Evolutionary conservation across 106 monocot species (phyloP), one percentile per base, ranked within the genome.

Genomic region (Dendrobium officinale): DNA sequence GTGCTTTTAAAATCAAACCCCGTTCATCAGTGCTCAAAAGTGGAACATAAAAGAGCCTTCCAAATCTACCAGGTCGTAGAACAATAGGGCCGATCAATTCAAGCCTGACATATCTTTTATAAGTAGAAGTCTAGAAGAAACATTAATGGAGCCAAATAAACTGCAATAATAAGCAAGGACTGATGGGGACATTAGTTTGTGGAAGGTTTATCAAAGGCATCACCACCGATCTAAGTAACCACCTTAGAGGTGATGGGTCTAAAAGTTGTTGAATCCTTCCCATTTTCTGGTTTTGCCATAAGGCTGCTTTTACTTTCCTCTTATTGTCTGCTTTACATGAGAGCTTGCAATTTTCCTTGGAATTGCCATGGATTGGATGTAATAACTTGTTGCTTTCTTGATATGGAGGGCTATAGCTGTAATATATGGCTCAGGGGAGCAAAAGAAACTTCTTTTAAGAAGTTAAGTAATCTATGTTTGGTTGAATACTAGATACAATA

Each of bases 51-150:
- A 90, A 78, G 24, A 80, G 51, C 80, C 79, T 93, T n/a, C 93
- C 93, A 84, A 93, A 89, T 87, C 93, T 85, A 67, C 93, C 93
- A 72, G 93, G 93, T 18, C 93, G 75, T 42, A 93, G 75, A 10
- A 90, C 77, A 67, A 90, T 90, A 79, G 85, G 84, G 73, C 89
- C 93, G 79, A 93, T 90, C 48, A 87, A 82, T 77, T 93, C 93
- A 78, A 84, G 72, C 49, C 93, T 93, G 88, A 42, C 75, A 78
- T 20, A 80, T 0, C 19, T 72, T 47, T 72, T 37, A 26, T 19
- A 68, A 70, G 68, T 40, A 8, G 0, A 27, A 29, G 67, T 24
- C 19, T 19, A 24, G 67, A 51, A 67, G 10, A 5, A 76, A 77
- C 31, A 51, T 17, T 24, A 15, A 49, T 19, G 67, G 59, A 49